Percentiles rank a stretch among this genome's conserved stretches.
phyloP scores from a whole-genome alignment of 306 rosid genomes.

The Sicyos baderoa region DNA sequence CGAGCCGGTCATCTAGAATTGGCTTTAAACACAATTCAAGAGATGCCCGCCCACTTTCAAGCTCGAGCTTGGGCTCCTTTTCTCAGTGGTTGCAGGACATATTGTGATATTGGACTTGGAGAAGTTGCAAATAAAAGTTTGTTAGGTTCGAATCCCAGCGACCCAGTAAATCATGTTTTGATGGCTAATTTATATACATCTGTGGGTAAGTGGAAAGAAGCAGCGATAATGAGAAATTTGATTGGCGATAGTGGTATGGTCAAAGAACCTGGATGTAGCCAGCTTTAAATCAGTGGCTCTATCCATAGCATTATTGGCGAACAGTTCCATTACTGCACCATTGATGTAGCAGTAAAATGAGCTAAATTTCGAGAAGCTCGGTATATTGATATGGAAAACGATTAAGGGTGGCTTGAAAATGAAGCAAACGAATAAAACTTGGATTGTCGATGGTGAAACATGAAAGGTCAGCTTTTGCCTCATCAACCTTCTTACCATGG shows the following conservation, averaged over 20 bases:
- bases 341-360: too few relatives aligned
- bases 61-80: slow-evolving; percentile 21
- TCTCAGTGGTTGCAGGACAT: slow-evolving; percentile 22
- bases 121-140: slow-evolving; percentile 14
- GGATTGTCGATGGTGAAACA: neutral
- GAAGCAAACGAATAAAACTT: neutral
- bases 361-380: neutral
- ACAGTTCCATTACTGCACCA: too few relatives aligned
- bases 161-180: slow-evolving; percentile 12
- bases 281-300: slow-evolving; percentile 11
- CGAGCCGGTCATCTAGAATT: slow-evolving; percentile 19
- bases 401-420: neutral
- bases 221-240: slow-evolving; percentile 17
- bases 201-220: slow-evolving; percentile 21
- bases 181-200: slow-evolving; percentile 22
- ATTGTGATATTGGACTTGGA: slow-evolving; percentile 18
- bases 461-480: neutral
- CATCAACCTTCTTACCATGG: neutral
- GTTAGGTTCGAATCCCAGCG: slow-evolving; percentile 3
- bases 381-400: neutral
- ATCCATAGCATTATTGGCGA: neutral
- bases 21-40: slow-evolving; percentile 13
- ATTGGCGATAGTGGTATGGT: slow-evolving; percentile 13
- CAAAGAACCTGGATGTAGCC: slow-evolving; percentile 21
- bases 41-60: slow-evolving; percentile 17